Evolutionary conservation across 2,329 filamentous ascomycete genomes (phyloP), one percentile per base, ranked within the genome.

Genomic region (Dichotomopilus funicola): DNA sequence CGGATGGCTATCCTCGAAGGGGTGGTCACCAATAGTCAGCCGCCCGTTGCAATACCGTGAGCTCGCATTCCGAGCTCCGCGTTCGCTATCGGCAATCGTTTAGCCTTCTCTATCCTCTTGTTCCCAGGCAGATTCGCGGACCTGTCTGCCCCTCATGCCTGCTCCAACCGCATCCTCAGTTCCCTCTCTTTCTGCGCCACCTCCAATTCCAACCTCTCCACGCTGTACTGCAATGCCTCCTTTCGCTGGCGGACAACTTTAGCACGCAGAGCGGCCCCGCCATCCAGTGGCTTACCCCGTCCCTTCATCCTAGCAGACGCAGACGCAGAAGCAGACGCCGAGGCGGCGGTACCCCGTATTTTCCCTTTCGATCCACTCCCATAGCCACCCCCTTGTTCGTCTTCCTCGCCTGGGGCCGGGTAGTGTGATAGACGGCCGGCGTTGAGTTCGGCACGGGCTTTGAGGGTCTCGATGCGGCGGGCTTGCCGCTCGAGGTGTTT

Each of bases 141-240:
- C 19, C 19, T 27, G 19, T 4, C 13, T 5, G 10, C 31, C 37
- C 10, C 43, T 62, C 59, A 65, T 35, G 59, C 61, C 55, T 62
- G 61, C 40, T 62, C 64, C 56, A 66, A 34, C 54, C 63, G 36
- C 68, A 78, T 75, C 62, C 78, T 69, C 64, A 84, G 63, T 70
- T 85, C 81, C 59, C 80, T 73, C 72, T 84, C 81, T 70, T 82
- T 83, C 66, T 96, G 91, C 63, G 84, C 78, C n/a, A 89, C 87
- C 73, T 96, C 89, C 65, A 96, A 68, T 75, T 94, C 89, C 61
- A 96, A 71, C 58, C 91, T 80, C 68, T 94, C 89, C 13, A 96
- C 89, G 34, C 89, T 87, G 74, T 95, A 96, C 68, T 88, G 85
- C 63, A 96, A 73, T 49, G 89, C 82, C 71, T 95, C 90, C 71